These are phyloP conservation scores for Wickerhamomyces kurtzmanii DNA, from an alignment of 805 yeast genomes.

Conservation along the genomic window DNA sequence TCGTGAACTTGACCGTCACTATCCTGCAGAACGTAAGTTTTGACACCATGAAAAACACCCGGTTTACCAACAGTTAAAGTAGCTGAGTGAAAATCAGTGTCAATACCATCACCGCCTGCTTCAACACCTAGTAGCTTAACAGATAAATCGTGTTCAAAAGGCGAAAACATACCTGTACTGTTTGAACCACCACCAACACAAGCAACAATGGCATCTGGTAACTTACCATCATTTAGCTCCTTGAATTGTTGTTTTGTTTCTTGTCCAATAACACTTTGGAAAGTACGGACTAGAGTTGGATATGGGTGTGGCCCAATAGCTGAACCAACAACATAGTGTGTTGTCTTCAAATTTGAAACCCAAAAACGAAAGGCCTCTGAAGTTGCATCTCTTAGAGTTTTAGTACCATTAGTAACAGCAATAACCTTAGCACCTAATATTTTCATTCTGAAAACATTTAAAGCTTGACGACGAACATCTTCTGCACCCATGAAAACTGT, in stretches of 20 bases:
- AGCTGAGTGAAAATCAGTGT: conserved; percentile 86
- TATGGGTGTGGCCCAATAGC: conserved; percentile 99
- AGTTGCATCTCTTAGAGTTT: conserved; percentile 95
- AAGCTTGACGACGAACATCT: conserved; percentile 96
- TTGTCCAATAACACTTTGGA: conserved; percentile 94
- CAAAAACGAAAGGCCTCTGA: conserved; percentile 94
- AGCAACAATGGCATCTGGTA: conserved; percentile 93
- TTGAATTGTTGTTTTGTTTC: conserved; percentile 91
- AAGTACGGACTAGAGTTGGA: conserved; percentile 95
- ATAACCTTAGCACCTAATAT: conserved; percentile 93
- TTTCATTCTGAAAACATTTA: conserved; percentile 95
- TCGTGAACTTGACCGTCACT: conserved; percentile 94
- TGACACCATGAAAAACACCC: conserved; percentile 98
- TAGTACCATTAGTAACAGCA: conserved; percentile 90
- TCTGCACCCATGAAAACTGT: conserved; percentile 98
- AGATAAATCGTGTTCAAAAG: conserved; percentile 71
- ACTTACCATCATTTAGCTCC: conserved; percentile 64
- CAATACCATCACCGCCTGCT: conserved; percentile 97
- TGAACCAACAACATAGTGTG: conserved; percentile 95
- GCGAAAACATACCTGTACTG: conserved; percentile 91
- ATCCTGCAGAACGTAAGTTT: conserved; percentile 86
- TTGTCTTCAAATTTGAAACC: conserved; percentile 79
- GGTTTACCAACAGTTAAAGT: conserved; percentile 91
- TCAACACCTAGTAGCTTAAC: conserved; percentile 90
- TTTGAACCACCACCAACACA: conserved; percentile 99